Percentiles rank a stretch among this genome's conserved stretches.
phyloP scores from a whole-genome alignment of 129 eudicot species.

The Lactuca saligna region DNA sequence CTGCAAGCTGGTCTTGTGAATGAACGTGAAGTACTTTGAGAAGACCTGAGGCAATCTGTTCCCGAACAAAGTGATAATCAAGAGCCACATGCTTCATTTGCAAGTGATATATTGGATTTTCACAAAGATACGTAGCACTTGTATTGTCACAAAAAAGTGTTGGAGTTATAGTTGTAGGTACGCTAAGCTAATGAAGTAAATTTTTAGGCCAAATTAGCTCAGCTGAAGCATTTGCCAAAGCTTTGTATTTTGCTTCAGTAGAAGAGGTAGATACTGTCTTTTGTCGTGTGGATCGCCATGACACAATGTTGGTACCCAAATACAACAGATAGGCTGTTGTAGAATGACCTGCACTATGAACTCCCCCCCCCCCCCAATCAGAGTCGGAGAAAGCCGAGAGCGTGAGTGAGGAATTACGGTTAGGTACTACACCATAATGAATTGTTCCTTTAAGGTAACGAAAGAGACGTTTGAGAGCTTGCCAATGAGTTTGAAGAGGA shows the following conservation, averaged over 20 bases:
- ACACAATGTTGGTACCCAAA: neutral
- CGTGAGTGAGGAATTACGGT: too few relatives aligned
- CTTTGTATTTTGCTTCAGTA: neutral
- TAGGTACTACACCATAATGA: neutral
- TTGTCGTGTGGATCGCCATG: neutral
- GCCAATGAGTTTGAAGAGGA: too few relatives aligned
- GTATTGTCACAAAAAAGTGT: too few relatives aligned
- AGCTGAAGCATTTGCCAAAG: neutral
- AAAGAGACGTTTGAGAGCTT: too few relatives aligned
- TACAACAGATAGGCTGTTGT: neutral
- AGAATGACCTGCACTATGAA: slow-evolving; percentile 1
- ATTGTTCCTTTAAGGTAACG: too few relatives aligned
- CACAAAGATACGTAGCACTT: too few relatives aligned
- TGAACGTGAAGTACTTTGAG: too few relatives aligned
- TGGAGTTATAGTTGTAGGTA: neutral
- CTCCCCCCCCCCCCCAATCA: neutral
- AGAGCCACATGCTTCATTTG: too few relatives aligned
- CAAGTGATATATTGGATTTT: too few relatives aligned
- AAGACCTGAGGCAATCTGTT: too few relatives aligned
- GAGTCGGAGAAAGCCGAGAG: slow-evolving; percentile 11
- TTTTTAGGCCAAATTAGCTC: slow-evolving; percentile 1
- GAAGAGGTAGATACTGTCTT: neutral
- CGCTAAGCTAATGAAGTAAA: neutral
- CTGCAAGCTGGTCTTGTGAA: too few relatives aligned
- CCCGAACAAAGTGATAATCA: too few relatives aligned